These are phyloP conservation scores for Didymella pinodella DNA, from an alignment of 2,329 filamentous ascomycete species.

Conservation along the genomic window DNA sequence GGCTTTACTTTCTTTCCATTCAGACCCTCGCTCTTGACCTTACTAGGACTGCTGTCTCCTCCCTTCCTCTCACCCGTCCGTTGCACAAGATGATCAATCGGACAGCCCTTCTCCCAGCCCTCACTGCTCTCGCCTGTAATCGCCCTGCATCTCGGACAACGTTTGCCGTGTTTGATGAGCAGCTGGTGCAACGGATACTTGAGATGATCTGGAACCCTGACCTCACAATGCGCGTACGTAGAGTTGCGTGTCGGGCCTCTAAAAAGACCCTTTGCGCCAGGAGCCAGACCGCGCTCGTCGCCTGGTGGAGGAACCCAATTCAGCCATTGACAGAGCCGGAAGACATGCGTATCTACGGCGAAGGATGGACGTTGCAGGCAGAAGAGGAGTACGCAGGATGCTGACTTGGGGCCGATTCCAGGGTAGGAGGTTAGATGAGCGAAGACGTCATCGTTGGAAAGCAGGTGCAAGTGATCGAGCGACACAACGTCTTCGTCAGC, in stretches of 20 bases:
- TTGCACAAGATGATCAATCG: conserved; percentile 69
- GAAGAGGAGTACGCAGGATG: conserved; percentile 70
- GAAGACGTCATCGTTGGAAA: conserved; percentile 66
- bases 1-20: conserved; percentile 27
- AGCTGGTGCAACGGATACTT: conserved; percentile 71
- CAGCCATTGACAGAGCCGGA: conserved; percentile 68
- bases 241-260: conserved; percentile 58
- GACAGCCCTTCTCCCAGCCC: conserved; percentile 70
- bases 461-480: conserved; percentile 66
- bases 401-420: conserved; percentile 72
- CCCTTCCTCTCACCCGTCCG: conserved; percentile 64
- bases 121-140: conserved; percentile 67
- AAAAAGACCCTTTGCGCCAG: conserved; percentile 52
- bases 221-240: conserved; percentile 68
- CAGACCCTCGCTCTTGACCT: conserved; percentile 18
- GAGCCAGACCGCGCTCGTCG: conserved; percentile 41
- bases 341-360: conserved; percentile 72
- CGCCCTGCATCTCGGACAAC: conserved; percentile 67
- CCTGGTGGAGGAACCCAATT: conserved; percentile 64
- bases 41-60: conserved; percentile 21
- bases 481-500: conserved; percentile 69
- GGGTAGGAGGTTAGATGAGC: conserved; percentile 65
- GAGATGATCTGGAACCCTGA: conserved; percentile 66
- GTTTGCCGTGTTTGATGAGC: conserved; percentile 69
- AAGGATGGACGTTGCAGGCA: conserved; percentile 70